Evolutionary conservation across 768 basidiomycete species (phyloP).

Genomic region (Naganishia randhawae): DNA sequence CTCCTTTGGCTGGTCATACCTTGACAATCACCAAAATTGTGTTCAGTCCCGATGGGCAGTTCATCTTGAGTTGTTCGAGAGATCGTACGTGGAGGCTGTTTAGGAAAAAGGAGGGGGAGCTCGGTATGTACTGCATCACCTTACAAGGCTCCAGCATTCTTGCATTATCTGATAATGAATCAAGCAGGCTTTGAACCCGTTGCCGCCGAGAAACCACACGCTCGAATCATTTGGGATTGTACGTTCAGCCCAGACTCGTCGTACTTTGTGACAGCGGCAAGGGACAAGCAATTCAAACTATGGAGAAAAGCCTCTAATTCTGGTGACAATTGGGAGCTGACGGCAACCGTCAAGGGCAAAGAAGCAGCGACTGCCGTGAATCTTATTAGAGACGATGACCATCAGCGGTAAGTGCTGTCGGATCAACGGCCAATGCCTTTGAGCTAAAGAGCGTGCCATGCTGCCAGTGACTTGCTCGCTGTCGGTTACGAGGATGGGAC

Average conservation of each 20-base stretch:
- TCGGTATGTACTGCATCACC: background rate
- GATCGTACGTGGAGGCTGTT: constrained; percentile 90
- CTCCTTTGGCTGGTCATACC: constrained; percentile 73
- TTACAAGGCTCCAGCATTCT: background rate
- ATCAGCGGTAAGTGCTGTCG: constrained; percentile 54
- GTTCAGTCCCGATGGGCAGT: constrained; percentile 80
- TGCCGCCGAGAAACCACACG: constrained; percentile 72
- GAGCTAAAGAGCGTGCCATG: no score
- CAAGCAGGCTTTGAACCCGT: constrained; percentile 62
- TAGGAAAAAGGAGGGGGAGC: constrained; percentile 53
- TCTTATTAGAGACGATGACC: constrained; percentile 54
- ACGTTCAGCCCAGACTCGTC: constrained; percentile 74
- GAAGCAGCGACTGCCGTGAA: constrained; percentile 82
- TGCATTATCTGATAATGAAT: background rate
- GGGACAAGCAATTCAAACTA: constrained; percentile 91
- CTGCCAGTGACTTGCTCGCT: constrained; percentile 61
- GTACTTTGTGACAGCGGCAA: constrained; percentile 84
- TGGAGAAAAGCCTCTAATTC: constrained; percentile 59
- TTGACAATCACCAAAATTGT: constrained; percentile 85
- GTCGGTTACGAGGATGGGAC: constrained; percentile 80
- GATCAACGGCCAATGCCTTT: no score
- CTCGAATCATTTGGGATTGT: constrained; percentile 93
- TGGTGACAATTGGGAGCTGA: constrained; percentile 57
- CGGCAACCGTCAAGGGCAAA: constrained; percentile 63
- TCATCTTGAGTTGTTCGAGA: constrained; percentile 77